Evolutionary conservation across 176 grass and related monocot species (phyloP).

Genomic region (barley (Hordeum vulgare)): MorexV3_pseudomolecules_assembly NC_058522.1:336595809-336596308

Average conservation of each 20-base stretch:
- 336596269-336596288: constrained; percentile 86
- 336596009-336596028: constrained; percentile 60
- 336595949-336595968: constrained; percentile 94
- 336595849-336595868: constrained; percentile 91
- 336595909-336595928: constrained; percentile 61
- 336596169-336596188: constrained; percentile 53
- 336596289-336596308: constrained; percentile 80
- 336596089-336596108: constrained; percentile 88
- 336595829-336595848: constrained; percentile 88
- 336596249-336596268: constrained; percentile 93
- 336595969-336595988: constrained; percentile 82
- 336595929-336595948: constrained; percentile 88
- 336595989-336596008: constrained; percentile 90
- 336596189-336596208: constrained; percentile 93
- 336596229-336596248: constrained; percentile 98
- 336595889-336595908: constrained; percentile 92
- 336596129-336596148: constrained; percentile 65
- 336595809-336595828: constrained; percentile 98
- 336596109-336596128: constrained; percentile 61
- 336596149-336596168: constrained; percentile 33
- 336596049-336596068: constrained; percentile 88
- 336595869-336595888: constrained; percentile 76
- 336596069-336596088: constrained; percentile 53
- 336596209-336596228: constrained; percentile 46
- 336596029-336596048: constrained; percentile 79